Percentiles rank a stretch among this genome's conserved stretches.
phyloP scores from a whole-genome alignment of 1,139 yeast genomes.

The Zygosaccharomyces pseudobailii region DNA sequence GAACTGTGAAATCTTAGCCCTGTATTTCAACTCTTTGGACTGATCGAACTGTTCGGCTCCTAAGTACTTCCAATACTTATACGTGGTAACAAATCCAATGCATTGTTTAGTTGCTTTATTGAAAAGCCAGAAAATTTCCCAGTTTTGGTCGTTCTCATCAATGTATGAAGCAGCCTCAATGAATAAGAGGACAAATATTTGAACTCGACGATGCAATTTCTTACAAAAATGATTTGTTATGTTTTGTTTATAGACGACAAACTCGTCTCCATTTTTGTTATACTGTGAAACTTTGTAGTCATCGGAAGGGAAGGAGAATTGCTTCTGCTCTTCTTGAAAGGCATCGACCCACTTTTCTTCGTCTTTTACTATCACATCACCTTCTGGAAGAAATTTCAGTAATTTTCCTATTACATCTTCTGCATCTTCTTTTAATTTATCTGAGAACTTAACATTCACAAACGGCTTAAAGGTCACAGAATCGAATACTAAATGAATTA shows the following conservation, averaged over 20 bases:
- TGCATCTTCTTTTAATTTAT: conserved; percentile 45
- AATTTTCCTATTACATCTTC: conserved; percentile 49
- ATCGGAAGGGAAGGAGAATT: conserved; percentile 19
- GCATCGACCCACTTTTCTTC: conserved; percentile 62
- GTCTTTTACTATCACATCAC: conserved; percentile 53
- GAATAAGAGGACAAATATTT: conserved; percentile 71
- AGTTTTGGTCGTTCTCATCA: conserved; percentile 65
- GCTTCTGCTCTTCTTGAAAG: conserved; percentile 45
- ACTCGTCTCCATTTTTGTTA: conserved; percentile 37
- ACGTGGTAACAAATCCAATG: conserved; percentile 79
- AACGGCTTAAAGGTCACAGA: conserved; percentile 51
- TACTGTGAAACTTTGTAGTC: conserved; percentile 18
- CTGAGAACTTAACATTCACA: conserved; percentile 51
- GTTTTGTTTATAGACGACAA: conserved; percentile 35
- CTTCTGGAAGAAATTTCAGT: conserved; percentile 52
- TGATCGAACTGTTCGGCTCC: conserved; percentile 54
- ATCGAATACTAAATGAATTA: conserved; percentile 51
- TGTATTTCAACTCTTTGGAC: conserved; percentile 36
- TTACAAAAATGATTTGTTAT: conserved; percentile 39
- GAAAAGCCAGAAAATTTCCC: conserved; percentile 52
- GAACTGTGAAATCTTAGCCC: conserved; percentile 86
- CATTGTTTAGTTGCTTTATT: conserved; percentile 37
- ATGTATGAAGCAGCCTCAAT: conserved; percentile 94
- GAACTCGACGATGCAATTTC: conserved; percentile 62
- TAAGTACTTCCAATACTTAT: conserved; percentile 75